Evolutionary conservation across 805 yeast genomes (phyloP), one percentile per base, ranked within the genome.

Genomic region (Metschnikowia colocasiae): DNA sequence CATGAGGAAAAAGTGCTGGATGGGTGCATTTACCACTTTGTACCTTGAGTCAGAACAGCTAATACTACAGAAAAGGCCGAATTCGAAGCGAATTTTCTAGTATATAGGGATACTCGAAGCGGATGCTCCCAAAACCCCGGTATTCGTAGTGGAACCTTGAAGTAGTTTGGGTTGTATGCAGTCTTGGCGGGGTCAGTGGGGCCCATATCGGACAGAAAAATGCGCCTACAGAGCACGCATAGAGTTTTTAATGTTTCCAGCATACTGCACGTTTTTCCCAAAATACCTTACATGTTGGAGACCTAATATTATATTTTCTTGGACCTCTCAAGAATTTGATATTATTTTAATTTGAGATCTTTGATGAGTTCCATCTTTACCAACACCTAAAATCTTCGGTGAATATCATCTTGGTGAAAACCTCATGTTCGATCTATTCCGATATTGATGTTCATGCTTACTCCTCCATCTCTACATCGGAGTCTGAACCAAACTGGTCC

Each of bases 401-500:
- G 23, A 22, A 22, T 22, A 2, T n/a, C n/a, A n/a, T n/a, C n/a
- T n/a, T n/a, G n/a, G n/a, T n/a, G n/a, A n/a, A n/a, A n/a, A n/a
- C n/a, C n/a, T n/a, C n/a, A n/a, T n/a, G 16, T 30, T 30, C 20
- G 18, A 19, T 13, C n/a, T 33, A 19, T 12, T 27, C 13, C 16
- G 8, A 19, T 27, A 27, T 27, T 13, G 6, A 13, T 27, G 7
- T 19, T 26, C 26, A 12, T 25, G 30, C 19, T 18, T 44, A 47
- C 27, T 54, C 52, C 12, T 52, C 53, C 54, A 50, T 46, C 13
- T 54, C 57, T 13, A 53, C 43, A 37, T 52, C 57, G 26, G 53
- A 46, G 39, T 47, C 48, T 10, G 49, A 31, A 13, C 40, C 37
- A 31, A 53, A 50, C 22, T 43, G 50, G 18, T 42, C 51, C 13